Base-by-base conservation (phyloP, 257 asterid genomes). In the Petunia secreta region DNA sequence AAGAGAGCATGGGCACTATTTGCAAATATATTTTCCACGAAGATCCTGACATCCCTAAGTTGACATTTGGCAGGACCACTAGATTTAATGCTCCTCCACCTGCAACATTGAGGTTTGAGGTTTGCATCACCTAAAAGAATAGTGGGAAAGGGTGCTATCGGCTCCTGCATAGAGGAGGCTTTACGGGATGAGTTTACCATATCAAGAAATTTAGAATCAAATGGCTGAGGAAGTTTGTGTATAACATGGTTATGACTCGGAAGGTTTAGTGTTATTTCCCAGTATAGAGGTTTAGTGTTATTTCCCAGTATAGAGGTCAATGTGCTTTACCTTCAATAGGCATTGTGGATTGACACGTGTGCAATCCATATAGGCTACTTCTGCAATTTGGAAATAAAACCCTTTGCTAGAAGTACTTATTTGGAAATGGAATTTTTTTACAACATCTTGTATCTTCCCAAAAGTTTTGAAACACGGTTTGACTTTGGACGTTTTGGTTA, bases 301-400 rank as follows among this genome's bases (percentile, higher is more conserved):
- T 68, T 68, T 68, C 76, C 50, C 75, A 10, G 14, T n/a, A 34
- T 62, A 62, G 67, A 62, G 67, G 58, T 68, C 57, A 68, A 68
- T 9, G 0, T 0, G 10, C 58, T 68, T 9, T 57, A 8, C 76
- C n/a, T 1, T 68, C 36, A 68, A 68, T 44, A 68, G 55, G 57
- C 52, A 1, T 52, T 43, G n/a, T 44, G 36, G 73, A 39, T 39
- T 44, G 58, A 2, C 41, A 11, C 44, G 46, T 44, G 58, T 44
- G 10, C 46, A 4, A 0, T 44, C 2, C n/a, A 2, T 68, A n/a
- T 44, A 0, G 1, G 57, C 76, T 16, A 43, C 38, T 68, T 8
- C 8, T 44, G 39, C 55, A 0, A 8, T 43, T 3, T 41, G 55
- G n/a, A 14, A 43, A 68, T 44, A 68, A 11, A 44, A 44, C 6